phyloP scores from a whole-genome alignment of 2,329 filamentous ascomycete genomes.

The Trichocomaceae sp. region DNA sequence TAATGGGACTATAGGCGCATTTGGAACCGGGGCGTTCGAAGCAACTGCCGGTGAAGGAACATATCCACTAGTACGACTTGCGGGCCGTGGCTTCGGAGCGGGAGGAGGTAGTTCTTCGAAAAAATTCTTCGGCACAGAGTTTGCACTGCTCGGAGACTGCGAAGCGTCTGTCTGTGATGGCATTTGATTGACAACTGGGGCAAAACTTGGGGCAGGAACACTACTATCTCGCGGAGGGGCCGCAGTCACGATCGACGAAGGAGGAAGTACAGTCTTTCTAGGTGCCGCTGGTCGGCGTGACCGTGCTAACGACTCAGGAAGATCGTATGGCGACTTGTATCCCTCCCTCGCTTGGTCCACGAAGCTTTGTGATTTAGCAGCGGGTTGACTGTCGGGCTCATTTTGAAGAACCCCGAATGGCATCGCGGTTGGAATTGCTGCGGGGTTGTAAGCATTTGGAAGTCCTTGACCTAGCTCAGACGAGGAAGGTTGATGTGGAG shows the following conservation, averaged over 20 bases:
- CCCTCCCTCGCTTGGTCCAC: slow-evolving; percentile 84
- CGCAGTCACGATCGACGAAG: slow-evolving; percentile 39
- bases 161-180: slow-evolving; percentile 17
- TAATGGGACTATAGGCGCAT: slow-evolving; percentile 13
- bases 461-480: slow-evolving; percentile 40
- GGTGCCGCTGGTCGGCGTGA: slow-evolving; percentile 57
- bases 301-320: slow-evolving; percentile 73
- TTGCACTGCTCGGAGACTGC: slow-evolving; percentile 16
- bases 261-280: slow-evolving; percentile 47
- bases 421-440: neutral
- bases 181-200: neutral
- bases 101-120: slow-evolving; percentile 68
- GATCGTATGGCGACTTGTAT: slow-evolving; percentile 89
- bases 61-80: slow-evolving; percentile 36
- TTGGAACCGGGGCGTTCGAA: slow-evolving; percentile 19
- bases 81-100: slow-evolving; percentile 54
- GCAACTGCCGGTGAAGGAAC: slow-evolving; percentile 29
- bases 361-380: slow-evolving; percentile 68
- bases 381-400: slow-evolving; percentile 18
- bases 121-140: slow-evolving; percentile 48
- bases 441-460: slow-evolving; percentile 20
- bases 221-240: slow-evolving; percentile 60
- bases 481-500: slow-evolving; percentile 46
- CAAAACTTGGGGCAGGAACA: slow-evolving; percentile 37
- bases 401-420: slow-evolving; percentile 3